Conservation (phyloP, 805 yeast species). For the Metschnikowia lachancei region DNA sequence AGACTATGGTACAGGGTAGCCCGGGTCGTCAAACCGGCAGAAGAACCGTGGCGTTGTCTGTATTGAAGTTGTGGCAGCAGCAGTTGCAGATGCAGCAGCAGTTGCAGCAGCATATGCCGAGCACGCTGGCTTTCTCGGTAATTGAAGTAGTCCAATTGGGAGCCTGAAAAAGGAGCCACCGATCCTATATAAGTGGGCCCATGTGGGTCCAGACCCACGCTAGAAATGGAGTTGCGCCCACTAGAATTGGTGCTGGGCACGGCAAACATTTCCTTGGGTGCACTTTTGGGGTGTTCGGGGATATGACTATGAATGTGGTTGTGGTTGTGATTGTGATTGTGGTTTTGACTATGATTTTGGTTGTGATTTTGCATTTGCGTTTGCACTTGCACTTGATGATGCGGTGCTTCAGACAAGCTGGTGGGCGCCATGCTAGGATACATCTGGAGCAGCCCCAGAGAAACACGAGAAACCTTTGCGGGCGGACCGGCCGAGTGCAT, state of each 20-base stretch:
- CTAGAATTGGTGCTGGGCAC: conserved; percentile 4
- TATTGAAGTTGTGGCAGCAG: conserved; percentile 12
- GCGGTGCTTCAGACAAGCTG: not conserved
- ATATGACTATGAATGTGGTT: no score
- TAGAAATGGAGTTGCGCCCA: conserved; percentile 6
- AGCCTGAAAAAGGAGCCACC: not conserved
- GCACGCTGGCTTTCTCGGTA: conserved; percentile 10
- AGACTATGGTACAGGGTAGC: conserved; percentile 11
- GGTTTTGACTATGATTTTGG: not conserved
- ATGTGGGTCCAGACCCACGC: conserved; percentile 8
- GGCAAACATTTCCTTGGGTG: not conserved
- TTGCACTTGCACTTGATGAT: not conserved
- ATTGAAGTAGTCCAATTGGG: conserved; percentile 11
- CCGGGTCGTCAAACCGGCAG: conserved; percentile 5
- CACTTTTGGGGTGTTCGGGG: not conserved
- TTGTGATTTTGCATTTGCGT: not conserved
- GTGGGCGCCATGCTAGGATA: conserved; percentile 1
- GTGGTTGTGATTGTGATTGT: no score
- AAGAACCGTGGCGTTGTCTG: conserved; percentile 6
- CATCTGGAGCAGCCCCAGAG: not conserved
- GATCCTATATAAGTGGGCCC: not conserved
- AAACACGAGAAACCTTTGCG: not conserved
- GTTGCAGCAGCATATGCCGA: conserved; percentile 6
- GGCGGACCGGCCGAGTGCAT: not conserved
- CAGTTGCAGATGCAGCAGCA: conserved; percentile 10